phyloP scores from a whole-genome alignment of 1,284 basidiomycete species.

The Malassezia globosa region DNA sequence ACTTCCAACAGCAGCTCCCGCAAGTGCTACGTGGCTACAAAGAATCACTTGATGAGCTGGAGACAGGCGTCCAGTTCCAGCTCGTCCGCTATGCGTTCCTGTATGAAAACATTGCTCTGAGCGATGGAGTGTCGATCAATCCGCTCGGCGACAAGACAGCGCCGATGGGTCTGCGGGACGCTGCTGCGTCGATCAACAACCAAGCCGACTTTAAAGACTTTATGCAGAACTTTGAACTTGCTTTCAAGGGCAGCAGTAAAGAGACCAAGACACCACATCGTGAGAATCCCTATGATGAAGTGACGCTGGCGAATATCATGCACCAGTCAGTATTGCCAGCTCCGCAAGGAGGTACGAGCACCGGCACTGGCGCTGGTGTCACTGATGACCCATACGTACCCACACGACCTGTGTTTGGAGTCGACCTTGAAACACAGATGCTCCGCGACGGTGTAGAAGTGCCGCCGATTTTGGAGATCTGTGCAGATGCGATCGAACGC shows the following conservation, averaged over 20 bases:
- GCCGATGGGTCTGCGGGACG: constrained; percentile 61
- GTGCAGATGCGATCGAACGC: constrained; percentile 74
- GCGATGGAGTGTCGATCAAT: constrained; percentile 71
- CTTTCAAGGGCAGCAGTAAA: constrained; percentile 54
- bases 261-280: constrained; percentile 48
- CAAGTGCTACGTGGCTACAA: constrained; percentile 84
- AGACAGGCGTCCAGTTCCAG: constrained; percentile 93
- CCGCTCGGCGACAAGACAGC: constrained; percentile 52
- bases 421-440: constrained; percentile 86
- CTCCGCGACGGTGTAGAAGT: constrained; percentile 74
- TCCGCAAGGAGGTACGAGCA: not conserved
- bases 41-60: constrained; percentile 89
- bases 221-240: constrained; percentile 88
- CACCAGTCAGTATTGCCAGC: constrained; percentile 4
- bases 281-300: constrained; percentile 47
- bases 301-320: constrained; percentile 30
- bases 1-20: constrained; percentile 86
- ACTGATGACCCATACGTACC: too few relatives aligned
- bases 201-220: constrained; percentile 85
- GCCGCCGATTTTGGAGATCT: constrained; percentile 76
- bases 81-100: constrained; percentile 85
- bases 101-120: constrained; percentile 77
- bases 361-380: not conserved
- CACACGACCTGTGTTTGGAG: constrained; percentile 55
- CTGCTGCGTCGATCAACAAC: constrained; percentile 85